A percentile compares a stretch with the other conserved stretches of the same genome.
phyloP scores from a whole-genome alignment of 495 filamentous ascomycete genomes.

The Hypoxylon fragiforme region DNA sequence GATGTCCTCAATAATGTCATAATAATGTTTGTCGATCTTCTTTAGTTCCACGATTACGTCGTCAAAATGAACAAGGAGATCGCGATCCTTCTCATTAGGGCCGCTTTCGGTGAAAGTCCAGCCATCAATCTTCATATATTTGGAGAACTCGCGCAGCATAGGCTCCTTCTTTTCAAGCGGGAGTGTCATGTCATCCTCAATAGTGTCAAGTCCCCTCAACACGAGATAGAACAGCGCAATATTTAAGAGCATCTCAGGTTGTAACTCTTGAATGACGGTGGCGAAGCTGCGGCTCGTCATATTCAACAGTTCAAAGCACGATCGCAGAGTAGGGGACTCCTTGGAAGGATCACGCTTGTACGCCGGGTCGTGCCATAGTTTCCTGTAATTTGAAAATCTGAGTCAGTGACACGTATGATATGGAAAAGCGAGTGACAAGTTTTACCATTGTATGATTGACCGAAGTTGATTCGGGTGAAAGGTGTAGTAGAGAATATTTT shows the following conservation, averaged over 20 bases:
- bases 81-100: slow-evolving; percentile 90
- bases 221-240: slow-evolving; percentile 92
- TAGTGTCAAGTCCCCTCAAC: slow-evolving; percentile 88
- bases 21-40: slow-evolving; percentile 84
- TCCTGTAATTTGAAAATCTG: slow-evolving; percentile 60
- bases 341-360: slow-evolving; percentile 77
- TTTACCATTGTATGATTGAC: slow-evolving; percentile 90
- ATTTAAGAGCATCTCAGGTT: slow-evolving; percentile 88
- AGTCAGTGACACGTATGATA: slow-evolving; percentile 18
- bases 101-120: slow-evolving; percentile 89
- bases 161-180: slow-evolving; percentile 80
- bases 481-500: slow-evolving; percentile 70
- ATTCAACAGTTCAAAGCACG: slow-evolving; percentile 86
- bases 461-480: slow-evolving; percentile 80
- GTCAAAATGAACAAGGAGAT: slow-evolving; percentile 89
- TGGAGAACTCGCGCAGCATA: slow-evolving; percentile 77
- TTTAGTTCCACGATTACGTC: slow-evolving; percentile 83
- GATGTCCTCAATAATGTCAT: slow-evolving; percentile 89
- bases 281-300: slow-evolving; percentile 91
- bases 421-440: neutral
- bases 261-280: slow-evolving; percentile 91
- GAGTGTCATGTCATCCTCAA: slow-evolving; percentile 98
- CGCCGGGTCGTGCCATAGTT: slow-evolving; percentile 92
- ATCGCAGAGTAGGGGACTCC: slow-evolving; percentile 70
- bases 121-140: slow-evolving; percentile 75